Percentiles rank a stretch among this genome's conserved stretches.
phyloP scores from a whole-genome alignment of 228 moss, liverwort and hornwort species.

The Sphagnum fallax region DNA sequence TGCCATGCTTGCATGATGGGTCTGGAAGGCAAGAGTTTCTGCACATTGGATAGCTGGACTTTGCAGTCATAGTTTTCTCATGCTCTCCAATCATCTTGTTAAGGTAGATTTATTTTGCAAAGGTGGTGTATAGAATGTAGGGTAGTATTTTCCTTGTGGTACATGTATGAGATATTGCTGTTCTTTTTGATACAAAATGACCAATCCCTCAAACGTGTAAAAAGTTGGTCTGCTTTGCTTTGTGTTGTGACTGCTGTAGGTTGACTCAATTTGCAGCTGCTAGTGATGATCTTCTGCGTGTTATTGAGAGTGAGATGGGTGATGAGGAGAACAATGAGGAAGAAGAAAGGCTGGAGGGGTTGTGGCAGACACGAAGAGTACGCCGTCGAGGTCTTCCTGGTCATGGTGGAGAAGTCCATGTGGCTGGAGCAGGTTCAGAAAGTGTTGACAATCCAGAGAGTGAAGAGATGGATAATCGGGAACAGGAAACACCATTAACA shows the following conservation, averaged over 20 bases:
- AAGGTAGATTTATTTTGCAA: no score
- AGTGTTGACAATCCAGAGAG: constrained; percentile 29
- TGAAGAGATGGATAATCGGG: constrained; percentile 34
- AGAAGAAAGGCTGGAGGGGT: constrained; percentile 51
- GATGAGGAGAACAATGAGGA: constrained; percentile 65
- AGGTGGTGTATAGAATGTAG: no score
- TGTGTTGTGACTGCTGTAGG: background rate
- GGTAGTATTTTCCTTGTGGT: no score
- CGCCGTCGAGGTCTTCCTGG: constrained; percentile 28
- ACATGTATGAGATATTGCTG: no score
- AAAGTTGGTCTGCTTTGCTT: no score
- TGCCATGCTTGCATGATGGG: no score
- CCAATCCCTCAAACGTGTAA: no score
- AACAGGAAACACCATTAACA: constrained; percentile 26
- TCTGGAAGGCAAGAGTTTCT: no score
- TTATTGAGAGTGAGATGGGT: constrained; percentile 42
- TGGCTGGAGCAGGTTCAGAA: constrained; percentile 25
- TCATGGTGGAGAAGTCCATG: constrained; percentile 7
- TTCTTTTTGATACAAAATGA: no score
- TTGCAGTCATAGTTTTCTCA: no score
- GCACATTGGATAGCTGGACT: no score
- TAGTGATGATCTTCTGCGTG: constrained; percentile 44
- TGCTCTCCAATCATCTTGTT: no score
- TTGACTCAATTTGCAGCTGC: constrained; percentile 31
- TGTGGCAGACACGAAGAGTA: constrained; percentile 24